These are phyloP conservation scores for Tolypocladium endophyticum DNA, from an alignment of 2,329 filamentous ascomycete genomes.

Conservation along the genomic window DNA sequence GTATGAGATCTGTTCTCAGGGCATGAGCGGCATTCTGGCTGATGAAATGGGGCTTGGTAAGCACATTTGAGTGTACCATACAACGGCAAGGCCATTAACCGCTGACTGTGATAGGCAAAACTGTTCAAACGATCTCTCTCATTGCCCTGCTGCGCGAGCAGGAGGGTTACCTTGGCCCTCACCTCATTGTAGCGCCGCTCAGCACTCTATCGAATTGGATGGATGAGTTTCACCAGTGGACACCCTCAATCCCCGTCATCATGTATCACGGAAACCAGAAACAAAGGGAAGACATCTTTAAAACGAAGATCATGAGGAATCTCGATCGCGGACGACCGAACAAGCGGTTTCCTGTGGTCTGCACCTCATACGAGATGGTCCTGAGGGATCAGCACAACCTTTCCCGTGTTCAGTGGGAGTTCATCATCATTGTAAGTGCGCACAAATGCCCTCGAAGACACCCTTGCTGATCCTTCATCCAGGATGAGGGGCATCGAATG, in stretches of 20 bases:
- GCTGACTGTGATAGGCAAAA: conserved; percentile 52
- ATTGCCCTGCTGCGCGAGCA: conserved; percentile 82
- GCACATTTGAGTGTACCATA: conserved; percentile 5
- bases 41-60: conserved; percentile 82
- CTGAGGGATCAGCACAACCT: conserved; percentile 79
- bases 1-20: conserved; percentile 69
- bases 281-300: conserved; percentile 67
- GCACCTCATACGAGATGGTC: conserved; percentile 94
- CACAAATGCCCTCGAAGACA: accelerated
- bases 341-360: conserved; percentile 75
- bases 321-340: conserved; percentile 50
- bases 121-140: conserved; percentile 79
- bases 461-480: conserved; percentile 7
- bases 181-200: conserved; percentile 79
- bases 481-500: conserved; percentile 93
- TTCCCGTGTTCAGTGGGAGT: conserved; percentile 84
- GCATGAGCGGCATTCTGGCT: conserved; percentile 81
- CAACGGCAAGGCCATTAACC: background rate
- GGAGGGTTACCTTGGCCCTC: conserved; percentile 72
- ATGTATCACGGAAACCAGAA: conserved; percentile 82
- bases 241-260: conserved; percentile 75
- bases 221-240: conserved; percentile 86
- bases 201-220: conserved; percentile 96
- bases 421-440: conserved; percentile 74
- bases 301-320: conserved; percentile 57